Evolutionary conservation across 2,329 filamentous ascomycete genomes (phyloP).

Genomic region (Coniella vitis): DNA sequence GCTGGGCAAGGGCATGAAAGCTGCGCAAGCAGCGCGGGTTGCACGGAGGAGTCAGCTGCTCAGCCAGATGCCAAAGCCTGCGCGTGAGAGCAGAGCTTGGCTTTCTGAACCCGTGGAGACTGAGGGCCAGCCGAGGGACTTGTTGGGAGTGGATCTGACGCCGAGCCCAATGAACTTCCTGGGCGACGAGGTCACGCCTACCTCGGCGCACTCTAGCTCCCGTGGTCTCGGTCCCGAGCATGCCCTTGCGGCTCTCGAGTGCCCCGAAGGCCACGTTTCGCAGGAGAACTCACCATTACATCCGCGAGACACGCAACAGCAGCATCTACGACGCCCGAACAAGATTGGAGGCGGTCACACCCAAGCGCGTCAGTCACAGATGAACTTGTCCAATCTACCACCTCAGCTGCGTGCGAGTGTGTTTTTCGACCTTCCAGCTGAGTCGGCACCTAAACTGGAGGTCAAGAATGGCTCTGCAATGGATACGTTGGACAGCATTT

Average conservation of each 20-base stretch:
- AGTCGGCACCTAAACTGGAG: conserved; percentile 41
- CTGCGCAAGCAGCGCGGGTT: conserved; percentile 48
- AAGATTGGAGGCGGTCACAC: conserved; percentile 21
- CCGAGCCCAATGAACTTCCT: conserved; percentile 12
- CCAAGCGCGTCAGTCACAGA: conserved; percentile 32
- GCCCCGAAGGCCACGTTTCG: background rate
- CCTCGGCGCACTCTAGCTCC: conserved; percentile 6
- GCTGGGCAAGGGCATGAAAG: conserved; percentile 66
- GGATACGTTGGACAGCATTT: conserved; percentile 80
- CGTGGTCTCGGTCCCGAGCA: conserved; percentile 11
- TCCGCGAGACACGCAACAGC: conserved; percentile 17
- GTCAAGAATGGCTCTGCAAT: conserved; percentile 76
- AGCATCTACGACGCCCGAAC: conserved; percentile 23
- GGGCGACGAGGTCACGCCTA: conserved; percentile 3
- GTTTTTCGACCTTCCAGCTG: conserved; percentile 71
- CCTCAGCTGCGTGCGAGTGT: conserved; percentile 83
- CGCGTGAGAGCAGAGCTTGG: conserved; percentile 34
- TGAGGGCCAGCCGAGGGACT: conserved; percentile 20
- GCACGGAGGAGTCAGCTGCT: conserved; percentile 69
- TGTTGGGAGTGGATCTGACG: conserved; percentile 4
- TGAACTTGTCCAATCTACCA: conserved; percentile 53
- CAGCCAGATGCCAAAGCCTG: conserved; percentile 46
- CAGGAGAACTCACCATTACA: conserved; percentile 16
- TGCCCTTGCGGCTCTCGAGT: conserved; percentile 3
- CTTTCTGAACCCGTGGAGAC: conserved; percentile 40